Base-by-base conservation (phyloP, 2,329 filamentous ascomycete species). In the Venturia nashicola region DNA sequence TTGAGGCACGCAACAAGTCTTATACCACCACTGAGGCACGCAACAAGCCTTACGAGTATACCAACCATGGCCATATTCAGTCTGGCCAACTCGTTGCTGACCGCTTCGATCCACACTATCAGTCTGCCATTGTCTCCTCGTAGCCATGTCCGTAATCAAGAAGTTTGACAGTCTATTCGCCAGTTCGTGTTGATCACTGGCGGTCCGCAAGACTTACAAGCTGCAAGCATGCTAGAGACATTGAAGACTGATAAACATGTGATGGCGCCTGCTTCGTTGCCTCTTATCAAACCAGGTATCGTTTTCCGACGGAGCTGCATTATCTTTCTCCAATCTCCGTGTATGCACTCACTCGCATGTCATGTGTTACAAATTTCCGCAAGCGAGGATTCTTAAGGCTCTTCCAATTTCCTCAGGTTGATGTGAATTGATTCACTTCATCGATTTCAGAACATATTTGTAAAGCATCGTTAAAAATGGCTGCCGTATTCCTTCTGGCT, bases 111-210 rank as follows among this genome's bases (percentile, higher is more conserved):
- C n/a, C 32, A 36, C 16, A 8, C n/a, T n/a, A n/a, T 36, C 51
- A 27, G 12, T n/a, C 14, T 11, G 16, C 18, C 12, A 57, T 8
- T n/a, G 36, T n/a, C 51, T 36, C 32, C 2, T 57, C 32, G 6
- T 48, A 23, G 67, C 8, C 61, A 73, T 73, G 71, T 73, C 72
- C 62, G 69, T 74, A 6, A 54, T 75, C 9, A 69, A 67, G 65
- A 67, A 71, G 59, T 74, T 74, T 65, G 67, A 70, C 57, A 68
- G 68, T 65, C 70, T 75, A 66, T 75, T 75, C 65, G 72, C 65
- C 75, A 75, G 64, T 69, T 74, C 9, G 73, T 72, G 40, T 66
- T 75, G n/a, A 69, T 75, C 5, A 75, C 73, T 40, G 71, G 73
- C 65, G 72, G 72, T 72, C 65, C 61, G 67, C n/a, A n/a, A n/a